Percentiles rank a stretch among this genome's conserved stretches.
phyloP scores from a whole-genome alignment of 2,329 filamentous ascomycete genomes.

The Cladosporium velox region DNA sequence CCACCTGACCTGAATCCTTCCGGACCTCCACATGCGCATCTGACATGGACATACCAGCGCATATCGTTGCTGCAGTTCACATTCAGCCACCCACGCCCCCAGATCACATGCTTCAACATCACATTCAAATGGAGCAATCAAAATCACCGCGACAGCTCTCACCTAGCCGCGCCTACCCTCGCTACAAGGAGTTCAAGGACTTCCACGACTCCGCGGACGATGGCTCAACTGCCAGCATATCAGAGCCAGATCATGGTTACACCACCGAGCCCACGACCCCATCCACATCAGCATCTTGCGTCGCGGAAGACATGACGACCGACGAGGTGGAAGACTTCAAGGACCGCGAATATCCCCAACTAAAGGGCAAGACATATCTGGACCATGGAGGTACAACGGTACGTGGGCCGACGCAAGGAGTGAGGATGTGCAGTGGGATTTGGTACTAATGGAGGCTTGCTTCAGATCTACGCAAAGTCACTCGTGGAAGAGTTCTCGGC shows the following conservation, averaged over 20 bases:
- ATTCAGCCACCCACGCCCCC: constrained; percentile 15
- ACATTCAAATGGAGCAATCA: background rate
- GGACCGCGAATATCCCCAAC: constrained; percentile 45
- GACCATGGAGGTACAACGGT: constrained; percentile 46
- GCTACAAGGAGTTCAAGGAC: constrained; percentile 10
- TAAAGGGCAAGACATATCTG: constrained; percentile 47
- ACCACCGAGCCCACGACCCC: constrained; percentile 41
- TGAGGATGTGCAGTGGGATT: background rate
- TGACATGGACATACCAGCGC: constrained; percentile 31
- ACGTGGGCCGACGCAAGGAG: constrained; percentile 22
- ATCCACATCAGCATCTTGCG: constrained; percentile 33
- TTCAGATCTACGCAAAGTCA: constrained; percentile 58
- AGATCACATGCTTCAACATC: background rate
- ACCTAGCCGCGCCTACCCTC: background rate
- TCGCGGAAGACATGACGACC: constrained; percentile 35
- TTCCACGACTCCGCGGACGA: constrained; percentile 34
- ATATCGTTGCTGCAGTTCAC: constrained; percentile 29
- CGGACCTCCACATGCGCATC: background rate
- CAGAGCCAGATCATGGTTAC: constrained; percentile 38
- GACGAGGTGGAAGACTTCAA: constrained; percentile 44
- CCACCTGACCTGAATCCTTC: background rate
- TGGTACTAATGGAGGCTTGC: constrained; percentile 20
- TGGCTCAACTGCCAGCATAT: constrained; percentile 36
- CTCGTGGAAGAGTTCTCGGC: constrained; percentile 57
- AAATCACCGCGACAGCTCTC: constrained; percentile 4